Evolutionary conservation across 805 yeast species (phyloP).

Genomic region (Schwanniomyces yamadae): DNA sequence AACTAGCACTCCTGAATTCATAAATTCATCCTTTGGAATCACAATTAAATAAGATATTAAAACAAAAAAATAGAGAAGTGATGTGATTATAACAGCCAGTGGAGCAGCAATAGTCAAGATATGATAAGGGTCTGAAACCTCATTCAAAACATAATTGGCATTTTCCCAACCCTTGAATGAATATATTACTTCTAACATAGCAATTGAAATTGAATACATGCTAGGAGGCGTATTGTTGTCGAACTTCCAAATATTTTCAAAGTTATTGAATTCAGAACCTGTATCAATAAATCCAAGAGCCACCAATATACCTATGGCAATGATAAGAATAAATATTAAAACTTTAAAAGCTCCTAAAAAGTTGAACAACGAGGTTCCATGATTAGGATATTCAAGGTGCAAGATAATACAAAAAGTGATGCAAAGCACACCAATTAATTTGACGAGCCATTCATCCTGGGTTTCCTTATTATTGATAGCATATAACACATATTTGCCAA

Average conservation of each 20-base stretch:
- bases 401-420: conserved; percentile 46
- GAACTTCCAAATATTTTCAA: conserved; percentile 36
- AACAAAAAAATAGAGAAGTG: conserved; percentile 55
- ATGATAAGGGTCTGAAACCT: conserved; percentile 53
- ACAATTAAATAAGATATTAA: conserved; percentile 58
- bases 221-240: conserved; percentile 23
- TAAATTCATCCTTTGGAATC: conserved; percentile 46
- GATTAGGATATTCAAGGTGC: conserved; percentile 49
- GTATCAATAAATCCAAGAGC: conserved; percentile 28
- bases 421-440: conserved; percentile 49
- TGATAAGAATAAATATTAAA: conserved; percentile 48
- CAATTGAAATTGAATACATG: conserved; percentile 53
- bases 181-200: conserved; percentile 56
- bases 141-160: conserved; percentile 61
- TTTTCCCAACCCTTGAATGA: conserved; percentile 74
- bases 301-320: conserved; percentile 46
- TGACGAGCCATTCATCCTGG: conserved; percentile 32
- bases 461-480: conserved; percentile 23
- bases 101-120: conserved; percentile 64
- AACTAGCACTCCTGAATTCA: conserved; percentile 57
- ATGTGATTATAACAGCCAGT: conserved; percentile 51
- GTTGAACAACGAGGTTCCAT: conserved; percentile 53
- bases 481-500: conserved; percentile 56
- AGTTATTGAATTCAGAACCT: conserved; percentile 16
- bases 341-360: conserved; percentile 55